phyloP scores from a whole-genome alignment of 768 basidiomycete genomes.

The Daedaleopsis sinensis region DNA sequence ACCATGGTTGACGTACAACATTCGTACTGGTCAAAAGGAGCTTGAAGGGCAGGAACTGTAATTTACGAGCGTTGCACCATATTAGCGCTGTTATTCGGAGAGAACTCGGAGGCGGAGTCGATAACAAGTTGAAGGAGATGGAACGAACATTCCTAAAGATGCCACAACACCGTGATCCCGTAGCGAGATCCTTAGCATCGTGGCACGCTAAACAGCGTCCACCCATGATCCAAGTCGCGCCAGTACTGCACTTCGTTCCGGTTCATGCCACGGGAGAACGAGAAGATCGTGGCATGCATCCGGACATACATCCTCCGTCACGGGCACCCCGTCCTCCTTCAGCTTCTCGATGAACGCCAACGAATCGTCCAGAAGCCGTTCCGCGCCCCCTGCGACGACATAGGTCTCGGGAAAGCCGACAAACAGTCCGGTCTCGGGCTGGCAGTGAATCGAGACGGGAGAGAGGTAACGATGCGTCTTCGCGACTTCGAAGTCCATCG shows the following conservation, averaged over 20 bases:
- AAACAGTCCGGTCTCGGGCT: constrained; percentile 17
- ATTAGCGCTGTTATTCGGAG: no score
- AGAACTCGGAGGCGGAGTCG: no score
- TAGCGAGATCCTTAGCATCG: no score
- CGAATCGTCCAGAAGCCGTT: constrained; percentile 24
- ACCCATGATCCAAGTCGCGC: constrained; percentile 9
- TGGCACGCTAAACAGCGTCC: background rate
- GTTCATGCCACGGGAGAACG: constrained; percentile 21
- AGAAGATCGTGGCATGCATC: constrained; percentile 22
- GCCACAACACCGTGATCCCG: no score
- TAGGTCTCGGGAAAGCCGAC: constrained; percentile 38
- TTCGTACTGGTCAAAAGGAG: no score
- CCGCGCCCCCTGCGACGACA: constrained; percentile 34
- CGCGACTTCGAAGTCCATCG: constrained; percentile 7
- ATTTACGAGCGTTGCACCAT: no score
- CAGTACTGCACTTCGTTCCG: constrained; percentile 18
- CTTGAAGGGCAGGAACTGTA: no score
- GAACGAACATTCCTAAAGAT: no score
- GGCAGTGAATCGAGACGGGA: constrained; percentile 15
- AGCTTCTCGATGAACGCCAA: constrained; percentile 6
- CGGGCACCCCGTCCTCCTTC: constrained; percentile 8
- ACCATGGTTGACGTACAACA: no score
- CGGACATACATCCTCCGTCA: constrained; percentile 24
- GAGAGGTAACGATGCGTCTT: constrained; percentile 22
- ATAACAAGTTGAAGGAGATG: no score